These are phyloP conservation scores for Debaryomyces fabryi DNA, from an alignment of 1,139 yeast genomes.

Conservation along the genomic window DNA sequence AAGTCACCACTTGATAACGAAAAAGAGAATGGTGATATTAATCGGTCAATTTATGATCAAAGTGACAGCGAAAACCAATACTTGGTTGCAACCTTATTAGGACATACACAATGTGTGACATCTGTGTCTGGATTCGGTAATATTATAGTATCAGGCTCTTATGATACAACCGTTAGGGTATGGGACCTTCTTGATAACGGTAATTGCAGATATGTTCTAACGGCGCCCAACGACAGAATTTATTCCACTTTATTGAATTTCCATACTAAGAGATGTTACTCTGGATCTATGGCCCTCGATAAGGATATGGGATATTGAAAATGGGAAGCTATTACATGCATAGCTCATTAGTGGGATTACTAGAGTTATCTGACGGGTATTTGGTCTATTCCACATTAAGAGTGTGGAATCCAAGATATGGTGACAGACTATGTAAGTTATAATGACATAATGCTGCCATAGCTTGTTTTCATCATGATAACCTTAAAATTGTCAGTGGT, in stretches of 20 bases:
- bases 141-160: conserved; percentile 84
- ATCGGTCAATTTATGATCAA: conserved; percentile 42
- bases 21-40: conserved; percentile 33
- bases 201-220: conserved; percentile 68
- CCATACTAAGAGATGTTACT: conserved; percentile 74
- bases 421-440: conserved; percentile 66
- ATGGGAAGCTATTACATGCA: conserved; percentile 73
- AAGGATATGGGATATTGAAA: conserved; percentile 83
- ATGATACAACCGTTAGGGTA: conserved; percentile 87
- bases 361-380: conserved; percentile 74
- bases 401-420: conserved; percentile 88
- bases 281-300: conserved; percentile 93
- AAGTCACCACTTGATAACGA: conserved; percentile 65
- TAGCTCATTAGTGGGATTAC: conserved; percentile 83
- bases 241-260: conserved; percentile 85
- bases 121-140: conserved; percentile 88
- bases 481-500: conserved; percentile 83
- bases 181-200: conserved; percentile 83
- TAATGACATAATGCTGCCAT: conserved; percentile 89
- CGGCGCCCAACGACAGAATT: conserved; percentile 86
- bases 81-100: conserved; percentile 73
- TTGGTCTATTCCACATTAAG: conserved; percentile 90
- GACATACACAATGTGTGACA: conserved; percentile 87
- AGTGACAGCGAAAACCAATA: conserved; percentile 60
- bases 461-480: conserved; percentile 91